Conservation (phyloP, 129 eudicot species). For the Cynara cardunculus region DNA sequence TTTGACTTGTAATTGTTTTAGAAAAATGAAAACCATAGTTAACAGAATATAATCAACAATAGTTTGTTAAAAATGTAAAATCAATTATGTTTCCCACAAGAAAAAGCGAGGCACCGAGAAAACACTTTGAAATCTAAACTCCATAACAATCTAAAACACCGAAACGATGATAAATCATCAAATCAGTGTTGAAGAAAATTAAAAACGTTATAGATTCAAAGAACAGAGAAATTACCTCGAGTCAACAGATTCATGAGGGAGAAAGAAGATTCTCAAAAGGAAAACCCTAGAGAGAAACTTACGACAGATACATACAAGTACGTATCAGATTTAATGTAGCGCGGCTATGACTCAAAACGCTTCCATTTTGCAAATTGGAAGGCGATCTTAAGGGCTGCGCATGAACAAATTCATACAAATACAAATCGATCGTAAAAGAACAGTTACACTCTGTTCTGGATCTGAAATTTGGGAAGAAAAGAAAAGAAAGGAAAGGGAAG, state of each 20-base stretch:
- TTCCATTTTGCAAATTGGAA: constrained; percentile 64
- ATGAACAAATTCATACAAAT: background rate
- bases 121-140: constrained; percentile 12
- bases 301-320: constrained; percentile 12
- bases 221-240: constrained; percentile 7
- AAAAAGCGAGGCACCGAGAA: constrained; percentile 8
- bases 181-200: background rate
- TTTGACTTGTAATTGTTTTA: background rate
- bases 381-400: constrained; percentile 90
- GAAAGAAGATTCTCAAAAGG: constrained; percentile 36
- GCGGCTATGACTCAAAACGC: constrained; percentile 99
- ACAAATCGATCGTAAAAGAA: background rate
- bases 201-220: background rate
- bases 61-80: too few relatives aligned
- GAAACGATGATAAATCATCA: background rate
- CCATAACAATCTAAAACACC: constrained; percentile 2
- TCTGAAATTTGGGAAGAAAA: background rate
- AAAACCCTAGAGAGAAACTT: constrained; percentile 59
- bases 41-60: background rate
- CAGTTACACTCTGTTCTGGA: background rate
- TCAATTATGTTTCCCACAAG: constrained; percentile 14
- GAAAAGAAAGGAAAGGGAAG: background rate
- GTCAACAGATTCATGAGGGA: background rate
- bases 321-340: constrained; percentile 42
- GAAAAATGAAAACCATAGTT: background rate